phyloP scores from a whole-genome alignment of 1,139 yeast species.

The Candida tetrigidarum region DNA sequence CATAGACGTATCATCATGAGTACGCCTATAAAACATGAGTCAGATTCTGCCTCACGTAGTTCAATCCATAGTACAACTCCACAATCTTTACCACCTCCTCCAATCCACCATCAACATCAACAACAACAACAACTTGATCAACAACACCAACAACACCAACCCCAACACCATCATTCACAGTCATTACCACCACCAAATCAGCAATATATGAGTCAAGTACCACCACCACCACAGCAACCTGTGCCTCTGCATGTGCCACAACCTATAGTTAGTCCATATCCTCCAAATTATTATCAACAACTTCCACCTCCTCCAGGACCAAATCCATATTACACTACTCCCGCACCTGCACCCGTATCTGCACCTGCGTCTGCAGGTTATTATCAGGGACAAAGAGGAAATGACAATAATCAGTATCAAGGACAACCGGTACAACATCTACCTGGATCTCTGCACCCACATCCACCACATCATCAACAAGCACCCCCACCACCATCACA shows the following conservation, averaged over 20 bases:
- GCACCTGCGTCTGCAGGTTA: constrained; percentile 2
- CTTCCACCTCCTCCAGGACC: constrained; percentile 9
- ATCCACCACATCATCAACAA: constrained; percentile 7
- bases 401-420: constrained; percentile 1
- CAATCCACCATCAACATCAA: constrained; percentile 5
- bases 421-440: constrained; percentile 11
- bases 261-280: constrained; percentile 3
- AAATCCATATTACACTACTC: constrained; percentile 1
- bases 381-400: constrained; percentile 3
- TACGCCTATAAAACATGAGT: constrained; percentile 2
- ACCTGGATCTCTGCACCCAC: constrained; percentile 13
- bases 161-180: neutral
- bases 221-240: constrained; percentile 4
- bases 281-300: constrained; percentile 9
- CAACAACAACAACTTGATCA: constrained; percentile 5
- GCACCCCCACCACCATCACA: constrained; percentile 9
- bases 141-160: constrained; percentile 5
- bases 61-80: constrained; percentile 1
- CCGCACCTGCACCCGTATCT: too few species aligned
- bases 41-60: neutral
- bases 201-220: neutral
- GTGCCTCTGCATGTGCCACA: constrained; percentile 3
- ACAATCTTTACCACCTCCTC: neutral
- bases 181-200: constrained; percentile 1
- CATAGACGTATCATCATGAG: constrained; percentile 2